A percentile compares a stretch with the other conserved stretches of the same genome.
Conservation (phyloP, 1,139 yeast genomes). For the Geotrichum citri-aurantii region DNA sequence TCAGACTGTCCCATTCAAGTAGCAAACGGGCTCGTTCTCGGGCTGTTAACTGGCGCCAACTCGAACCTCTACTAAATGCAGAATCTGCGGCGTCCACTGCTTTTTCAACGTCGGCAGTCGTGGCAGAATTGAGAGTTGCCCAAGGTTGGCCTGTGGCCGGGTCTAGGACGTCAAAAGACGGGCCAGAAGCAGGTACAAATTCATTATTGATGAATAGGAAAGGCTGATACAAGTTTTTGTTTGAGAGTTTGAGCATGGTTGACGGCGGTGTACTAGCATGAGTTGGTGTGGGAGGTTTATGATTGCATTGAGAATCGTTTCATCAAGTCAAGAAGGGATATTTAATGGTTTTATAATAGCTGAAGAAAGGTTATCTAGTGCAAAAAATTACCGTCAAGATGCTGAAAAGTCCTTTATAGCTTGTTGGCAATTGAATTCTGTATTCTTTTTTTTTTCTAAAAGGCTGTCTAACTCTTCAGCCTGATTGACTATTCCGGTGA, state of each 20-base stretch:
- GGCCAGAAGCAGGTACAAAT: constrained; percentile 41
- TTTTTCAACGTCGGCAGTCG: constrained; percentile 35
- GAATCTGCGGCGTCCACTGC: constrained; percentile 42
- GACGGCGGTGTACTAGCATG: not conserved
- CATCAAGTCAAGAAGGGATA: too few relatives aligned
- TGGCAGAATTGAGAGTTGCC: constrained; percentile 41
- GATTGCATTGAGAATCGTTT: too few relatives aligned
- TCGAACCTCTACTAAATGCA: constrained; percentile 34
- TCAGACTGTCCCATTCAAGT: constrained; percentile 47
- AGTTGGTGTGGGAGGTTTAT: too few relatives aligned
- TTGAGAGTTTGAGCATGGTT: not conserved
- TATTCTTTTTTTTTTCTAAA: too few relatives aligned
- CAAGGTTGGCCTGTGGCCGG: constrained; percentile 43
- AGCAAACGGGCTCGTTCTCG: constrained; percentile 46
- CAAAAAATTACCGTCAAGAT: too few relatives aligned
- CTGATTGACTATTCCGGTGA: not conserved
- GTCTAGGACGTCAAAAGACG: constrained; percentile 30
- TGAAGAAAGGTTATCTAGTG: not conserved
- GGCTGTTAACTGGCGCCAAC: constrained; percentile 43
- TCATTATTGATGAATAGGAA: constrained; percentile 78
- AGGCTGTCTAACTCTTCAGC: not conserved
- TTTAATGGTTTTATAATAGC: not conserved
- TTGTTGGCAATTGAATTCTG: too few relatives aligned
- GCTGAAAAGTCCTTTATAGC: too few relatives aligned
- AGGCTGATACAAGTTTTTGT: constrained; percentile 43